A percentile compares a stretch with the other conserved stretches of the same genome.
Evolutionary conservation across 228 moss, liverwort and hornwort genomes (phyloP).

Genomic region (Sphagnum fallax): DNA sequence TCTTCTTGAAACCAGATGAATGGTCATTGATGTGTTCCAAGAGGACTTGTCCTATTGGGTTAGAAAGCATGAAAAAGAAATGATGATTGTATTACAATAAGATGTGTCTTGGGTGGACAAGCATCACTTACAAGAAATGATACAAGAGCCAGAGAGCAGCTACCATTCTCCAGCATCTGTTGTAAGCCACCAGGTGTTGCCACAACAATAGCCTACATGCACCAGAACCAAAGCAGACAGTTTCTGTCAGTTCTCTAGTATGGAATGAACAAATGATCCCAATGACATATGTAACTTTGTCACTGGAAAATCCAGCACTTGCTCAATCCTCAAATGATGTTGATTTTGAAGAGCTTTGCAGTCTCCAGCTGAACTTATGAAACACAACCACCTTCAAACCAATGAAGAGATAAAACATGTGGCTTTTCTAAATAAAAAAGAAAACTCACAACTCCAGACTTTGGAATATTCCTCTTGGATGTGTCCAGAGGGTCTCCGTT

Average conservation of each 20-base stretch:
- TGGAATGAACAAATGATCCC: no score
- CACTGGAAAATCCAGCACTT: neutral
- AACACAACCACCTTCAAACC: neutral
- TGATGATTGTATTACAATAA: neutral
- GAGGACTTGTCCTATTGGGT: neutral
- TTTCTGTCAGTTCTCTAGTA: neutral
- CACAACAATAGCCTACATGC: constrained; percentile 45
- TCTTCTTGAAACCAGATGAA: neutral
- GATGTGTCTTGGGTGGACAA: neutral
- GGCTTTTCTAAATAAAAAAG: neutral
- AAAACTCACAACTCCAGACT: constrained; percentile 47
- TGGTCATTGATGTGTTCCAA: neutral
- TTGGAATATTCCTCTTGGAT: constrained; percentile 27
- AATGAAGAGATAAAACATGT: neutral
- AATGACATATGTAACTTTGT: no score
- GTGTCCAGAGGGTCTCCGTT: constrained; percentile 33
- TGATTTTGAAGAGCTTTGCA: neutral
- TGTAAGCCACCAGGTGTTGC: constrained; percentile 65
- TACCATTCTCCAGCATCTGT: constrained; percentile 54
- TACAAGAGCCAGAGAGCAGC: constrained; percentile 53
- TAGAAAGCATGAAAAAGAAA: neutral
- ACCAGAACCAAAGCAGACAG: neutral
- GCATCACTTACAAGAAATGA: constrained; percentile 44
- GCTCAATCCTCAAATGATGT: neutral
- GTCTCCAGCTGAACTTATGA: neutral